Base-by-base conservation (phyloP, 164 flowering plant genomes). In the Houttuynia cordata region DNA sequence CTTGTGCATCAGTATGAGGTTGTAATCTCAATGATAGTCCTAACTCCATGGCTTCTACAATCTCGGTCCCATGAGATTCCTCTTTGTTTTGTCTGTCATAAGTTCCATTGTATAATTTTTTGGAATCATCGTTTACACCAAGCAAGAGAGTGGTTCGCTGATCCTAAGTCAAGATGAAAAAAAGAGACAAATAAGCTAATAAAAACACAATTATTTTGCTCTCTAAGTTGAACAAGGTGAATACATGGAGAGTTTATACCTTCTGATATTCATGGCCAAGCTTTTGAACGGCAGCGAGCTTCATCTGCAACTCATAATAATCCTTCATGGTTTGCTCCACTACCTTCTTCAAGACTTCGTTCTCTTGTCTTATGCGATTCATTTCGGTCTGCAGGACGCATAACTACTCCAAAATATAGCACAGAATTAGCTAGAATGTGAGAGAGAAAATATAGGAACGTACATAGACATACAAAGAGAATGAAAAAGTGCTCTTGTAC, bases 301-400 rank as follows among this genome's bases (percentile, higher is more conserved):
- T 86, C 70, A 67, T 71, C 67, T 82, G 83, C n/a, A 88, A 77
- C 65, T 84, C 76, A 62, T 65, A 61, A 71, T 78, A 88, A 64
- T 85, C 82, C 61, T 81, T 83, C 80, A 76, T 74, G 7, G 87
- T 80, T 64, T 82, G 73, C 58, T 88, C 89, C 22, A 88, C 82
- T 19, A 74, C 80, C 61, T 72, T 71, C 66, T 74, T 82, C 62
- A 88, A 57, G 24, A 66, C 69, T 60, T 74, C 67, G 76, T 85
- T 85, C 72, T 88, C 96, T 62, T 85, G 87, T 66, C 79, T 85
- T 80, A 85, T 80, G 9, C 78, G 64, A 20, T 67, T 68, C 85
- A 83, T 81, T 79, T 81, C 84, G 68, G 24, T 71, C 70, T 82
- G 76, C 21, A 87, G 55, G 37, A 52, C 74, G 51, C 24, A 61